Evolutionary conservation across 2,329 filamentous ascomycete species (phyloP), one percentile per base, ranked within the genome.

Genomic region (Helotiales sp.): DNA sequence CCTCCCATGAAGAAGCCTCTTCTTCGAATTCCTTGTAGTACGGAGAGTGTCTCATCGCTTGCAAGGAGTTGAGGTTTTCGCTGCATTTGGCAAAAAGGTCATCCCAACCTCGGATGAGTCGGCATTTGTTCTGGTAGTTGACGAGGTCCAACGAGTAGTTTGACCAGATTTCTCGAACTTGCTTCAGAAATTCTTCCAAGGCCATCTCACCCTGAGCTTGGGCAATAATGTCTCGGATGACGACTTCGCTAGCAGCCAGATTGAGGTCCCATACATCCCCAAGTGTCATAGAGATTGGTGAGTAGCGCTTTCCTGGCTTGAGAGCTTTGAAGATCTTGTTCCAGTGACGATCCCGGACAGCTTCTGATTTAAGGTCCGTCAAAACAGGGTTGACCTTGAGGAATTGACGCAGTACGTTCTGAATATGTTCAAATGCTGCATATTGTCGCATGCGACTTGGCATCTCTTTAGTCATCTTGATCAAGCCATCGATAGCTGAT

Each of bases 11-110:
- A 0, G 92, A 89, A 6, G 96, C 96, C 67, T 99, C 95, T 68
- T 99, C 95, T 72, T 99, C 95, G 62, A 99, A 99, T 69, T 98
- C 93, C 74, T 97, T 98, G 81, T 96, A 99, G 75, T 99, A 99
- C 0, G 95, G 95, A 5, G 95, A 99, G 74, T 99, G 93, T 71
- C 91, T 89, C 96, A 99, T 99, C 24, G 95, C 95, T 74, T 98
- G 95, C 48, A 99, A 79, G 5, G 95, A 98, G 76, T 97, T 98
- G 56, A 99, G 77, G 69, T 99, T 96, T 73, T 99, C 95, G 70
- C 93, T 96, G 75, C 95, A 99, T 73, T 98, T 98, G 51, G 93
- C 91, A 70, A 99, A 99, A 15, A 99, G 83, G 64, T 99, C 95
- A 68, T 99, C 95, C 89, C 96, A 99, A 52, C 95, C 95, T 63